Percentiles rank a stretch among this genome's conserved stretches.
Conservation (phyloP, 345 rosid genomes). For the Combretum micranthum region DNA sequence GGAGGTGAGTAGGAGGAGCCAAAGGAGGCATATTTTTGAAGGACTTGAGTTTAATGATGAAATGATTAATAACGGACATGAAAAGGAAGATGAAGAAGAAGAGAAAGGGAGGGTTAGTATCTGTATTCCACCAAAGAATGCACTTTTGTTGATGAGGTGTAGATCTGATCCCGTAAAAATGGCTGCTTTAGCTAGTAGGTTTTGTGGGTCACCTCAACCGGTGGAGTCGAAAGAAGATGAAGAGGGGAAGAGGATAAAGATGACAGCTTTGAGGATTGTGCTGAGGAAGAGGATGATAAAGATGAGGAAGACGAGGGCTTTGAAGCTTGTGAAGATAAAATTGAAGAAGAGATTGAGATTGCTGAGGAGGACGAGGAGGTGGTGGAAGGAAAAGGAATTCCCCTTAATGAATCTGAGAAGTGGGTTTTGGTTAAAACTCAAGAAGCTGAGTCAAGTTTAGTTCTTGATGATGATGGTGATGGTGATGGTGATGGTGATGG, state of each 20-base stretch:
- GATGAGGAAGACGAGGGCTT: conserved; percentile 2
- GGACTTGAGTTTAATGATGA: conserved; percentile 45
- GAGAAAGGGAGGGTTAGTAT: conserved; percentile 48
- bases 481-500: conserved; percentile 6
- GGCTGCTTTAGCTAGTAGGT: conserved; percentile 75
- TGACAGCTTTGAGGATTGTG: conserved; percentile 5
- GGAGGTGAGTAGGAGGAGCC: conserved; percentile 47
- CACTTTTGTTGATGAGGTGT: conserved; percentile 82
- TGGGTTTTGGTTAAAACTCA: conserved; percentile 2
- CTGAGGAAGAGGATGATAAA: background rate
- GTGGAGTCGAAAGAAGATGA: conserved; percentile 16
- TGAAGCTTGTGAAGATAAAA: conserved; percentile 7
- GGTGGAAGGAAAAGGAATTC: background rate
- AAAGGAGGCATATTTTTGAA: conserved; percentile 68
- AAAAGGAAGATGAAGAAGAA: conserved; percentile 19
- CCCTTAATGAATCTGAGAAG: background rate
- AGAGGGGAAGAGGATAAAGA: conserved; percentile 10
- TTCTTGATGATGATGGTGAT: conserved; percentile 7
- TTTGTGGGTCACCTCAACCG: conserved; percentile 50
- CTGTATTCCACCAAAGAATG: conserved; percentile 81
- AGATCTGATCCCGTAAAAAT: conserved; percentile 95
- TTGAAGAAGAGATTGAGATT: conserved; percentile 20
- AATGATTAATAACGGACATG: conserved; percentile 13
- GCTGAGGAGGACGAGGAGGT: conserved; percentile 10
- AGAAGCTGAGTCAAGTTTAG: conserved; percentile 4